Conservation (phyloP, 371 early-diverging fungal species). For the Apophysomyces sp. region DNA sequence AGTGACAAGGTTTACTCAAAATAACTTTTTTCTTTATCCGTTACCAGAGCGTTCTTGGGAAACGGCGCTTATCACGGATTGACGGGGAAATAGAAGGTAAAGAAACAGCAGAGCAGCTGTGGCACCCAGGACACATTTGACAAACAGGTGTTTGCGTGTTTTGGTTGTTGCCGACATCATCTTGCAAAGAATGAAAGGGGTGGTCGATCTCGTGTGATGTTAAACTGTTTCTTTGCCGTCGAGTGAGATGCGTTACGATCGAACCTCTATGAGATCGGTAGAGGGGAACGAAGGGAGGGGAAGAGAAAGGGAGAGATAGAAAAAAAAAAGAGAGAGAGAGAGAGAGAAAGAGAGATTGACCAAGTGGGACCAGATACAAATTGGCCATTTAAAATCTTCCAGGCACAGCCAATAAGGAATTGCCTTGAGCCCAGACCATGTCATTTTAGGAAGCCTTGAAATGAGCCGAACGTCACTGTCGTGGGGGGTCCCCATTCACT, state of each 20-base stretch:
- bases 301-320: background rate
- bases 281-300: background rate
- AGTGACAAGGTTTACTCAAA: background rate
- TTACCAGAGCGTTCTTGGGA: slow-evolving; percentile 1
- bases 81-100: slow-evolving; percentile 13
- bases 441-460: background rate
- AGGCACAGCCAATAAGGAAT: background rate
- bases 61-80: background rate
- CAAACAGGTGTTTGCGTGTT: slow-evolving; percentile 18
- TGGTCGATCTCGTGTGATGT: background rate
- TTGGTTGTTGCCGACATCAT: slow-evolving; percentile 18
- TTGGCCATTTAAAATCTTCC: background rate
- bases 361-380: background rate
- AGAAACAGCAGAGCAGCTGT: slow-evolving; percentile 15
- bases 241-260: background rate
- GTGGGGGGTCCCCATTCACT: no score
- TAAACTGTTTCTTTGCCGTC: background rate
- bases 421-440: background rate
- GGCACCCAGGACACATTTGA: slow-evolving; percentile 9
- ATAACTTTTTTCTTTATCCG: background rate
- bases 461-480: background rate
- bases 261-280: background rate
- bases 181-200: background rate
- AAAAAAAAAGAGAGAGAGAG: background rate
- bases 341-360: background rate